Base-by-base conservation (phyloP, 805 yeast species). In the Candida awuae region DNA sequence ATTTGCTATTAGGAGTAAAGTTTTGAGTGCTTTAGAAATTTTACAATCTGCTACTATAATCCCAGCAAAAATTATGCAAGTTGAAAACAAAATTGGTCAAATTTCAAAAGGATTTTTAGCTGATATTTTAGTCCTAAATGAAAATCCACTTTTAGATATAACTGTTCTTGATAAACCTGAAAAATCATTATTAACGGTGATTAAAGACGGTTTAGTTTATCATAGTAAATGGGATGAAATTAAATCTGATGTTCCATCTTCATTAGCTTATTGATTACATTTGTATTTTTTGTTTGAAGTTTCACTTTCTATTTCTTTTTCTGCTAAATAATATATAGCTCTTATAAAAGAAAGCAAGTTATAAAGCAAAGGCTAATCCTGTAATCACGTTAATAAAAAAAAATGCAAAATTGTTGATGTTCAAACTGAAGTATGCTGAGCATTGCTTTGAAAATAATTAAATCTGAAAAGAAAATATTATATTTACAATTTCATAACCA, bases 41-140 rank as follows among this genome's bases (percentile, higher is more conserved):
- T 44, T 56, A 25, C 32, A 46, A 28, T 52, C 58, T 14, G 58
- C 59, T 6, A 56, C 59, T 6, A 44, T 55, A 10, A 51, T 49
- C 8, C 55, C 58, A 8, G 59, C 59, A 5, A 50, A 51, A 23
- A 44, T 45, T 31, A 38, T 48, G 28, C 44, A 46, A 8, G 39
- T 48, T 19, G 46, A 30, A 4, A 38, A 48, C 22, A 21, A 36
- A 16, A 48, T 53, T 37, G 61, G 61, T 3, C 61, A 54, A 38
- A 45, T 56, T 25, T 46, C 50, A 16, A 46, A 41, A 23, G 56
- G 55, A 4, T 56, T 43, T 31, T 43, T 46, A 37, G 59, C 59
- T 3, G 61, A 56, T 39, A 37, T 56, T 31, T 31, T 56, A 23
- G 23, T 56, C 13, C 41, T 56, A 17, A 42, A 52, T 5, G 34